phyloP scores from a whole-genome alignment of 768 basidiomycete species.

The Trametes meyenii region DNA sequence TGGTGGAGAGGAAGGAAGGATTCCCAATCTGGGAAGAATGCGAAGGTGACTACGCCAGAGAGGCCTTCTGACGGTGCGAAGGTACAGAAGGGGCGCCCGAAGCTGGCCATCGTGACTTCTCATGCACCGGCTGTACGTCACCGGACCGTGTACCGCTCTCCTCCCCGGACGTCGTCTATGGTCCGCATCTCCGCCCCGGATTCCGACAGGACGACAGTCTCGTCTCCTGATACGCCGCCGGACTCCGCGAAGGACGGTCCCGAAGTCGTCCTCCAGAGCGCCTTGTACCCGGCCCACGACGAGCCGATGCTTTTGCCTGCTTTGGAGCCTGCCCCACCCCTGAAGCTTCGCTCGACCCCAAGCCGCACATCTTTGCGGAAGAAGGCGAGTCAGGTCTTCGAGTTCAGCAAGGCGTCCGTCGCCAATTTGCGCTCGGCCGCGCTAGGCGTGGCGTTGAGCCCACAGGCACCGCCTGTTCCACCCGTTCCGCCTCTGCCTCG shows the following conservation, averaged over 20 bases:
- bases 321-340: slow-evolving; percentile 12
- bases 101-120: slow-evolving; percentile 13
- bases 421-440: slow-evolving; percentile 17
- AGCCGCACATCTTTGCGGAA: slow-evolving; percentile 18
- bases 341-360: slow-evolving; percentile 5
- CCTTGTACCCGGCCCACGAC: not conserved
- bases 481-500: slow-evolving; percentile 4
- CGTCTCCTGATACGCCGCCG: slow-evolving; percentile 10
- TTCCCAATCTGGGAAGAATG: not conserved
- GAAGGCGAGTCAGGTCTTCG: slow-evolving; percentile 25
- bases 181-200: slow-evolving; percentile 15
- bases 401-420: slow-evolving; percentile 16
- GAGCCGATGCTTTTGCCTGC: slow-evolving; percentile 13
- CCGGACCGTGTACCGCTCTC: not conserved
- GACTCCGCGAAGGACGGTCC: not conserved
- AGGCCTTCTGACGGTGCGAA: not conserved
- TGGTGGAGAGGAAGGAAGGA: slow-evolving; percentile 16
- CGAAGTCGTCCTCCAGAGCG: slow-evolving; percentile 2
- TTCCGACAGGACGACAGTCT: slow-evolving; percentile 5
- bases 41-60: slow-evolving; percentile 3
- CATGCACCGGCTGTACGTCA: not conserved
- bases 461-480: not conserved
- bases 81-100: slow-evolving; percentile 6
- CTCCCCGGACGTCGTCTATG: slow-evolving; percentile 8
- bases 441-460: not conserved